Percentiles rank a stretch among this genome's conserved stretches.
phyloP scores from a whole-genome alignment of 164 flowering plant genomes.

The Stephania yunnanensis region DNA sequence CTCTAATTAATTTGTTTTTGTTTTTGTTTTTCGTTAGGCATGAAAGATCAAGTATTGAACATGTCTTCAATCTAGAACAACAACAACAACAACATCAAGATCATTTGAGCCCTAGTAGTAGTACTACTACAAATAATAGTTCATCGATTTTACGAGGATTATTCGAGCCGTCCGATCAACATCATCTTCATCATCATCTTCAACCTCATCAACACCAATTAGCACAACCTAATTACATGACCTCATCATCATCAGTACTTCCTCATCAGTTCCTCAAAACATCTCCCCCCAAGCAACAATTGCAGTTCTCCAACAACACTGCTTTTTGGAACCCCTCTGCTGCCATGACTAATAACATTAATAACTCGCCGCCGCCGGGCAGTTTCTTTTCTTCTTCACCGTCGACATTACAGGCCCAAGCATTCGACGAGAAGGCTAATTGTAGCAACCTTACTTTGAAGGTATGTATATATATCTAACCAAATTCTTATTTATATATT shows the following conservation, averaged over 20 bases:
- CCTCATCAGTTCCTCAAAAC: slow-evolving; percentile 42
- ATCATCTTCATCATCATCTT: neutral
- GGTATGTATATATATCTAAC: neutral
- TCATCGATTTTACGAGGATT: slow-evolving; percentile 38
- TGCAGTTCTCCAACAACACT: slow-evolving; percentile 68
- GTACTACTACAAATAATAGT: slow-evolving; percentile 7
- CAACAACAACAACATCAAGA: neutral
- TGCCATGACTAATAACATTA: slow-evolving; percentile 20
- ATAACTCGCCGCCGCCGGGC: slow-evolving; percentile 12
- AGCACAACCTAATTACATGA: neutral
- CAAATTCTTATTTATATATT: too few species aligned
- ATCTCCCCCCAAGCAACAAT: slow-evolving; percentile 44
- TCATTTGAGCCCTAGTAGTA: slow-evolving; percentile 3
- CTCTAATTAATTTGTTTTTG: too few species aligned
- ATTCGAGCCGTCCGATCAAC: slow-evolving; percentile 23
- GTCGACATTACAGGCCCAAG: slow-evolving; percentile 12
- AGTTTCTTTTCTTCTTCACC: slow-evolving; percentile 23
- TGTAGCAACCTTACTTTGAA: slow-evolving; percentile 9
- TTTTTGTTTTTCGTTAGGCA: too few species aligned
- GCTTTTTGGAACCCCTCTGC: slow-evolving; percentile 66
- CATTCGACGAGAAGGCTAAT: slow-evolving; percentile 21
- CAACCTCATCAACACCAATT: slow-evolving; percentile 19
- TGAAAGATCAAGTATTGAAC: slow-evolving; percentile 14
- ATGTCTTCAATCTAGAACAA: slow-evolving; percentile 18
- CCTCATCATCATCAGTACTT: neutral